phyloP scores from a whole-genome alignment of 75 land plant genomes.

The Gnetum montanum region DNA sequence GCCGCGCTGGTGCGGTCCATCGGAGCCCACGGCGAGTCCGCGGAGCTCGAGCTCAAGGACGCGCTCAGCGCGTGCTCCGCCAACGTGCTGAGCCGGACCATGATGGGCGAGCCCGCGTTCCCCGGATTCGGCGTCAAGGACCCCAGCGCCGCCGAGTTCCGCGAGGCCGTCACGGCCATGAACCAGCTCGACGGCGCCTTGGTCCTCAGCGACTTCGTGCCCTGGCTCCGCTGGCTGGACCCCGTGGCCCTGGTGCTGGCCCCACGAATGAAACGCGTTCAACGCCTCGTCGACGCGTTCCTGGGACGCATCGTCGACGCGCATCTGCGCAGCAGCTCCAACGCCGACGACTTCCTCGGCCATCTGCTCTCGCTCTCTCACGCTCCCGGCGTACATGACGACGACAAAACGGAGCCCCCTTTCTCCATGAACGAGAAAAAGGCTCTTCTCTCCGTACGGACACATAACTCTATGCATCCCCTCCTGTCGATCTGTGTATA shows the following conservation, averaged over 20 bases:
- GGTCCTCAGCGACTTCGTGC: slow-evolving; percentile 21
- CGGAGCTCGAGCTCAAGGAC: slow-evolving; percentile 10
- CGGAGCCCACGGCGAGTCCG: too few relatives aligned
- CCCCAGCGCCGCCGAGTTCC: slow-evolving; percentile 13
- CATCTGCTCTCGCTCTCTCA: too few relatives aligned
- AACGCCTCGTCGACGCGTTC: slow-evolving; percentile 13
- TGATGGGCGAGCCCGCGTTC: too few relatives aligned
- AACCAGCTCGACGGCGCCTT: slow-evolving; percentile 1
- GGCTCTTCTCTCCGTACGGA: too few relatives aligned
- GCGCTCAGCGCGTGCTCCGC: background rate
- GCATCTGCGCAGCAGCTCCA: slow-evolving; percentile 7
- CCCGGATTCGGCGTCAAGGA: slow-evolving; percentile 26
- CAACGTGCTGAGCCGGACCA: slow-evolving; percentile 11
- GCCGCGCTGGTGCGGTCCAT: background rate
- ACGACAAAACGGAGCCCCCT: too few relatives aligned
- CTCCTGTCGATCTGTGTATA: too few relatives aligned
- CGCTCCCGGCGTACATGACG: too few relatives aligned
- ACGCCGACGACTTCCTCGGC: too few relatives aligned
- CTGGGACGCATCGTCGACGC: slow-evolving; percentile 24
- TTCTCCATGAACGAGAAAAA: too few relatives aligned
- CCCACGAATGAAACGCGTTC: slow-evolving; percentile 9
- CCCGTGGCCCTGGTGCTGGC: slow-evolving; percentile 24
- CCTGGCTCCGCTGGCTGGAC: slow-evolving; percentile 13
- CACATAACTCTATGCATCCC: too few relatives aligned
- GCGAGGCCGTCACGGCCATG: slow-evolving; percentile 15